Evolutionary conservation across 2,329 filamentous ascomycete genomes (phyloP).

Genomic region (Pseudocercospora fuligena): DNA sequence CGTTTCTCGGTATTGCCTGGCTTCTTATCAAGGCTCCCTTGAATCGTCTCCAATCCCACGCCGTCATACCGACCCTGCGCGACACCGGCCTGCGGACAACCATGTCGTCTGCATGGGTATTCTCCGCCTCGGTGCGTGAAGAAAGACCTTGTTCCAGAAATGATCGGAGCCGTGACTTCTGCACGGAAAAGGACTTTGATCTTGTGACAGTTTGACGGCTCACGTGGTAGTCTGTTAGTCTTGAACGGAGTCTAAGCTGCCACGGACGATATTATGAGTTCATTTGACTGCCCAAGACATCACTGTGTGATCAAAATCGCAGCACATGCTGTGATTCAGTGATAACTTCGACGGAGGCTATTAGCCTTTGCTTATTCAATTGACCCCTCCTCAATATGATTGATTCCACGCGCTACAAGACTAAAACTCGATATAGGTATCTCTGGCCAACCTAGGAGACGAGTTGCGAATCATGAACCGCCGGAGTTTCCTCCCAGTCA

Average conservation of each 20-base stretch:
- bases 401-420: neutral
- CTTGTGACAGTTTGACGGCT: neutral
- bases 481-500: conserved; percentile 9
- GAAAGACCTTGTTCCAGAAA: neutral
- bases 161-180: neutral
- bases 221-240: neutral
- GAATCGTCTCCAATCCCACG: conserved; percentile 2
- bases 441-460: too few species aligned
- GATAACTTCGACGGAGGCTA: neutral
- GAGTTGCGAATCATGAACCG: neutral
- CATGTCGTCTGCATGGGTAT: conserved; percentile 1
- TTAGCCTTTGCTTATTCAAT: neutral
- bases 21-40: conserved; percentile 10
- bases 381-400: neutral
- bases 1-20: neutral
- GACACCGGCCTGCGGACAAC: neutral
- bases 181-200: neutral
- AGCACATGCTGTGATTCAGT: neutral
- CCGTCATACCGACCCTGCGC: neutral
- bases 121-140: neutral
- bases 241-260: neutral
- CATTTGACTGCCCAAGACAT: too few species aligned
- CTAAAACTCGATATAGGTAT: neutral
- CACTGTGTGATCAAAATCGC: too few species aligned
- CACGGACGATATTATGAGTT: too few species aligned